A percentile compares a stretch with the other conserved stretches of the same genome.
These are phyloP conservation scores for Aureobasidium mangrovei DNA, from an alignment of 2,329 filamentous ascomycete species.

Conservation along the genomic window DNA sequence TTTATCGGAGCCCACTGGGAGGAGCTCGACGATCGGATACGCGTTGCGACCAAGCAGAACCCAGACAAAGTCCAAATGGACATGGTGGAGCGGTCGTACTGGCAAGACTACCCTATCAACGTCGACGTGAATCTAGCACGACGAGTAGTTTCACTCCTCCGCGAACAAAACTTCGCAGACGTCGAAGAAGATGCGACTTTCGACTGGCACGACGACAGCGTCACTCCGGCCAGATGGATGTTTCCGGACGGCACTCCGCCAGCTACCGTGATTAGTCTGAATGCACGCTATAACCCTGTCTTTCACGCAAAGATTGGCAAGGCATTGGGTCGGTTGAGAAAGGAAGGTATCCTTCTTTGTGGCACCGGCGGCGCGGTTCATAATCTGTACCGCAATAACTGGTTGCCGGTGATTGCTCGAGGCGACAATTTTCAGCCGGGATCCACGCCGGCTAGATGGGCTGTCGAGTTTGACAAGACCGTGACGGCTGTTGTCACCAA, in stretches of 20 bases:
- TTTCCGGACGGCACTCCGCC: constrained; percentile 57
- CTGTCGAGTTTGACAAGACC: constrained; percentile 57
- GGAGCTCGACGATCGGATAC: no score
- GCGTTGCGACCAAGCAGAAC: no score
- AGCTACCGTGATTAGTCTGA: constrained; percentile 51
- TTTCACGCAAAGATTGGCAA: constrained; percentile 50
- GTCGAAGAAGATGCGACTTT: constrained; percentile 47
- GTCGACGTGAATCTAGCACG: no score
- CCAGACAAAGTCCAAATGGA: no score
- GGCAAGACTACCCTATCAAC: no score
- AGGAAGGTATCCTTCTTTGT: constrained; percentile 49
- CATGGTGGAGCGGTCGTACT: no score
- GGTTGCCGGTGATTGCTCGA: constrained; percentile 55
- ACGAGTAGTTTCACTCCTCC: no score
- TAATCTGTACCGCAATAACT: constrained; percentile 60
- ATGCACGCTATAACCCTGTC: constrained; percentile 48
- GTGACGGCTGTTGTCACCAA: constrained; percentile 52
- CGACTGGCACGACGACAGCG: constrained; percentile 67
- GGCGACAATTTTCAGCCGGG: constrained; percentile 55
- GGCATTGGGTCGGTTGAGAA: constrained; percentile 47
- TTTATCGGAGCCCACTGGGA: no score
- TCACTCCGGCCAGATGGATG: constrained; percentile 60
- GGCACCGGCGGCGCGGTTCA: constrained; percentile 57
- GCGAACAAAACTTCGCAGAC: constrained; percentile 18
- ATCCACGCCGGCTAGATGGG: constrained; percentile 50